phyloP scores from a whole-genome alignment of 1,284 basidiomycete species.

The Tremellales sp. region DNA sequence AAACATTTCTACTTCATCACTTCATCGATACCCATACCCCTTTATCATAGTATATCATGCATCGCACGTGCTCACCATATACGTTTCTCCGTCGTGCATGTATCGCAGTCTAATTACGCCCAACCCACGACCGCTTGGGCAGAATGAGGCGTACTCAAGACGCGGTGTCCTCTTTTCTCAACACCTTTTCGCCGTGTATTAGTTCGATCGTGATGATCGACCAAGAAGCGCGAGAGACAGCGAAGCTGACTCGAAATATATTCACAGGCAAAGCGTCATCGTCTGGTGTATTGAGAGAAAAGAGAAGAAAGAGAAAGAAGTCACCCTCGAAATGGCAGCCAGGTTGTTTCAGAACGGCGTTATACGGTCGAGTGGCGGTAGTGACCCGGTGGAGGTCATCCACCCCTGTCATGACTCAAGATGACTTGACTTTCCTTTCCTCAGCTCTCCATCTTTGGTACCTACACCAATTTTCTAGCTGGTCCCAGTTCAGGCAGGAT shows the following conservation, averaged over 20 bases:
- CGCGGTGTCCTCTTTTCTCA: conserved; percentile 16
- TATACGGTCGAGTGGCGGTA: not conserved
- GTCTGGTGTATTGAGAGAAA: conserved; percentile 25
- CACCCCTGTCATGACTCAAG: not conserved
- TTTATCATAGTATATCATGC: no score
- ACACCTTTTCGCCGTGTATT: conserved; percentile 15
- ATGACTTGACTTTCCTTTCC: not conserved
- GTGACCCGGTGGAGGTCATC: not conserved
- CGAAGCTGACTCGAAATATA: conserved; percentile 16
- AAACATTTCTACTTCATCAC: no score
- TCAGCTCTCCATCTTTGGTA: not conserved
- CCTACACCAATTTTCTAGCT: no score
- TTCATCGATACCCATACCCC: no score
- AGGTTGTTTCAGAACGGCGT: not conserved
- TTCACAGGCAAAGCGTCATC: conserved; percentile 35
- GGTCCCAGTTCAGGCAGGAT: no score
- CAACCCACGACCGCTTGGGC: conserved; percentile 24
- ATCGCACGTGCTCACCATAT: no score
- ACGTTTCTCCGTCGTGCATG: conserved; percentile 12
- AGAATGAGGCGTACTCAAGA: conserved; percentile 46
- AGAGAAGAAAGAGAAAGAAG: conserved; percentile 3
- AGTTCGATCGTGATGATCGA: not conserved
- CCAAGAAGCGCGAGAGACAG: conserved; percentile 41
- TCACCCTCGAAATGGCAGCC: no score
- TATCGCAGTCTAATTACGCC: conserved; percentile 44